phyloP scores from a whole-genome alignment of 768 basidiomycete genomes.

The Boletus rubropictus region DNA sequence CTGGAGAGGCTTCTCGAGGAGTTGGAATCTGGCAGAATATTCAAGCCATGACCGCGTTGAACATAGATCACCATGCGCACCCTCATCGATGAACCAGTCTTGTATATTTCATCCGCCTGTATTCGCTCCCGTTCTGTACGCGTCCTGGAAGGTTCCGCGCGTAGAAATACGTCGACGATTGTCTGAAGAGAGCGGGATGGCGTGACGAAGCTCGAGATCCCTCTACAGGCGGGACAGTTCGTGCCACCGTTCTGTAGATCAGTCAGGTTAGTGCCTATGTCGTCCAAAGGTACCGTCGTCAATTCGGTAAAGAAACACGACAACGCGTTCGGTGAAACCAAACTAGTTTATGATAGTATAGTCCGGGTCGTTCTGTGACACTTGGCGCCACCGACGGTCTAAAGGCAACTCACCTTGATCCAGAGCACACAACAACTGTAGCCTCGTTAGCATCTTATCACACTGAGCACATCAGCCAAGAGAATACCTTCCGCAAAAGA shows the following conservation, averaged over 20 bases:
- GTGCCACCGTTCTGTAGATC: conserved; percentile 69
- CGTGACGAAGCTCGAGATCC: conserved; percentile 57
- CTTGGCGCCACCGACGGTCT: background rate
- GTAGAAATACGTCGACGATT: conserved; percentile 66
- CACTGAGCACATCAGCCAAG: background rate
- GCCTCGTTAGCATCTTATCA: conserved; percentile 39
- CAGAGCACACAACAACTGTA: conserved; percentile 74
- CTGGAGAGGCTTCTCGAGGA: conserved; percentile 71
- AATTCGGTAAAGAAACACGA: background rate
- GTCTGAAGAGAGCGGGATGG: conserved; percentile 71
- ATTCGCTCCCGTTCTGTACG: conserved; percentile 65
- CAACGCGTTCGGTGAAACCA: background rate
- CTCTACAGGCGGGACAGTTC: conserved; percentile 78
- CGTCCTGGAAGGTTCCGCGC: conserved; percentile 60
- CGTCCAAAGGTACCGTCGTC: background rate
- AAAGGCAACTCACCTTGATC: conserved; percentile 62
- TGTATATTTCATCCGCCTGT: conserved; percentile 81
- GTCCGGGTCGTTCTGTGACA: conserved; percentile 2
- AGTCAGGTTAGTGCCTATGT: conserved; percentile 9
- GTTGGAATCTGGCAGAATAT: conserved; percentile 55
- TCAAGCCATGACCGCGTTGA: background rate
- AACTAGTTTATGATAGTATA: background rate
- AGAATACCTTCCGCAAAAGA: conserved; percentile 81
- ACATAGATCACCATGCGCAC: conserved; percentile 36
- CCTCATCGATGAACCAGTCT: conserved; percentile 52